Base-by-base conservation (phyloP, 139 green algal genomes). In the Tetraselmis chui region DNA sequence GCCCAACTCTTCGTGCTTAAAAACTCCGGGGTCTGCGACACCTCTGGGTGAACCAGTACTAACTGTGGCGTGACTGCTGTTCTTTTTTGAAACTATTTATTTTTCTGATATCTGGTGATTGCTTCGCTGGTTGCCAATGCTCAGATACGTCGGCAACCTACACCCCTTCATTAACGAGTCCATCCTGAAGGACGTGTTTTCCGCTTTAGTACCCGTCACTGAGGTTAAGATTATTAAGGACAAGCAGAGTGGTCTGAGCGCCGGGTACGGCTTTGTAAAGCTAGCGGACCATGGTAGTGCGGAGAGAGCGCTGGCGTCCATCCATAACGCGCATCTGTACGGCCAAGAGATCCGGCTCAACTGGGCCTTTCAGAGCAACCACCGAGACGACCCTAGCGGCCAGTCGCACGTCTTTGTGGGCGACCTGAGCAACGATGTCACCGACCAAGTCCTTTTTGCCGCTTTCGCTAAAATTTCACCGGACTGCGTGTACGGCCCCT, bases 361-460 rank as follows among this genome's bases (percentile, higher is more conserved):
- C 84, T 96, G 92, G 92, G 92, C 92, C 0, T 93, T 93, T 24
- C 87, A 91, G 75, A 92, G 91, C 82, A 88, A 91, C 84, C 85
- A 93, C 80, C 82, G 83, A 27, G 89, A 92, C 76, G 90, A 94
- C 82, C 89, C 86, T 22, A 86, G 76, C 27, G 81, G 77, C 28
- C 86, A 93, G 83, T 85, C 86, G 83, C 91, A 96, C 78, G 89
- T 94, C 1, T 96, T 95, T 84, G 91, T 95, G 29, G 92, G 92
- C 0, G 92, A 96, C 79, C 85, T 96, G 2, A 81, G 85, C 26
- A n/a, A 80, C 78, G 87, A 90, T 23, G 84, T 90, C 26, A 89
- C 85, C 26, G 90, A 93, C 30, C 76, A 78, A 1, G 75, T 84
- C 29, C 78, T 90, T 22, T 82, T 87, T 78, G 82, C 81, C 75